Base-by-base conservation (phyloP, 805 yeast species). In the Ogataea naganishii region DNA sequence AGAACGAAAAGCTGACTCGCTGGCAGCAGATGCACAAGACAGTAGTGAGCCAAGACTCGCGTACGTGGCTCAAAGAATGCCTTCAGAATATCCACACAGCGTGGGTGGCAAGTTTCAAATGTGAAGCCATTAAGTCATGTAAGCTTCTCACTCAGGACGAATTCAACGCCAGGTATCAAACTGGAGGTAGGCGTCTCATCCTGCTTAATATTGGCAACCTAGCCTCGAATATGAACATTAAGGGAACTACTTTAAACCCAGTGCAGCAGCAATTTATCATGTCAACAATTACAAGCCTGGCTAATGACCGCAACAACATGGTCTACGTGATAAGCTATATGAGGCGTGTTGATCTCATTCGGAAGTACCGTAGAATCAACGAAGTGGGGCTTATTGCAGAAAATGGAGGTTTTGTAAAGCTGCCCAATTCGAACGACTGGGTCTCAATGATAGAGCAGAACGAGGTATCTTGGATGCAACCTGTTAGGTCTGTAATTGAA, bases 371-470 rank as follows among this genome's bases (percentile, higher is more conserved):
- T 13, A 68, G 84, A 40, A 66, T 75, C 4, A 72, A 80, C 1
- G 72, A 72, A 23, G 46, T 88, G 18, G 96, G 96, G 0, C 60
- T 89, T 30, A 75, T 89, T 38, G 94, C 96, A 1, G 97, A 88
- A 53, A 78, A 80, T 47, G 97, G 97, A 21, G 94, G 85, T 0
- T 84, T 70, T 44, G 65, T 89, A 20, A 76, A 70, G 49, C 45
- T 73, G 13, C 66, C 68, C 11, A 65, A 70, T 14, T 40, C 60
- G 17, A 53, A 61, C 11, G 54, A 61, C 9, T 84, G 94, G 94
- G 55, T 69, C 27, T 65, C 80, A 2, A 61, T 80, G 14, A 72
- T 74, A 18, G 72, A 72, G 36, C 26, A 35, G 0, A 69, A 62
- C 18, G 60, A 64, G 31, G 54, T 66, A 39, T 58, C 58, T 13